Conservation (phyloP, 768 basidiomycete genomes). For the Hygrophoropsis aurantiaca region DNA sequence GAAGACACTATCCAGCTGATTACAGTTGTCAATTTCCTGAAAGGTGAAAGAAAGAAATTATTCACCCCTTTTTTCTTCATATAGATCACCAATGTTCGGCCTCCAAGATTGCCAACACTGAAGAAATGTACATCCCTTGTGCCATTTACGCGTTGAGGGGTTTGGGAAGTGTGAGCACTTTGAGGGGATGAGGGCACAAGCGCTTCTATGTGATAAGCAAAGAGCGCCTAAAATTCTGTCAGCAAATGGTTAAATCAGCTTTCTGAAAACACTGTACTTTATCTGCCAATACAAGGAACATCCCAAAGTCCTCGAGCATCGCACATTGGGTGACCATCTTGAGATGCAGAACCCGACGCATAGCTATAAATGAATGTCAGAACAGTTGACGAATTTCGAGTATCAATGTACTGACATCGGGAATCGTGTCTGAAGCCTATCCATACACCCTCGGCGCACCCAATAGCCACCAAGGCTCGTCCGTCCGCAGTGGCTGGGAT, state of each 20-base stretch:
- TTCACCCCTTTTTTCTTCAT: constrained; percentile 91
- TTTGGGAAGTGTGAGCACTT: constrained; percentile 65
- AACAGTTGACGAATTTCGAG: neutral
- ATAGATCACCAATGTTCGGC: constrained; percentile 87
- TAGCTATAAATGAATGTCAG: constrained; percentile 47
- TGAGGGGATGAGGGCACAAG: constrained; percentile 85
- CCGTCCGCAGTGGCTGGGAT: constrained; percentile 75
- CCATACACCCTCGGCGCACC: constrained; percentile 95
- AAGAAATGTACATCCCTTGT: constrained; percentile 96
- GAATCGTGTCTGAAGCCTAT: constrained; percentile 91
- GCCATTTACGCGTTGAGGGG: constrained; percentile 88
- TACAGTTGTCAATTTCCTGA: constrained; percentile 4
- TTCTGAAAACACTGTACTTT: constrained; percentile 48
- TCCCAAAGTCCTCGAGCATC: constrained; percentile 94
- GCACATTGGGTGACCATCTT: constrained; percentile 95
- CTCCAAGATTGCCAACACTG: constrained; percentile 84
- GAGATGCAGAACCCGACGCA: constrained; percentile 90
- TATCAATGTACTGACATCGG: constrained; percentile 52
- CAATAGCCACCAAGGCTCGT: constrained; percentile 85
- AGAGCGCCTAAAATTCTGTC: constrained; percentile 56
- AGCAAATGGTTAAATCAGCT: neutral
- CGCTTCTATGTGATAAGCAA: constrained; percentile 95
- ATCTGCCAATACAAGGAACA: constrained; percentile 93
- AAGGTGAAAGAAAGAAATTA: constrained; percentile 21
- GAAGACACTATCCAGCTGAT: constrained; percentile 85